These are phyloP conservation scores for Penicillium sp. DNA, from an alignment of 2,329 filamentous ascomycete genomes.

Conservation along the genomic window DNA sequence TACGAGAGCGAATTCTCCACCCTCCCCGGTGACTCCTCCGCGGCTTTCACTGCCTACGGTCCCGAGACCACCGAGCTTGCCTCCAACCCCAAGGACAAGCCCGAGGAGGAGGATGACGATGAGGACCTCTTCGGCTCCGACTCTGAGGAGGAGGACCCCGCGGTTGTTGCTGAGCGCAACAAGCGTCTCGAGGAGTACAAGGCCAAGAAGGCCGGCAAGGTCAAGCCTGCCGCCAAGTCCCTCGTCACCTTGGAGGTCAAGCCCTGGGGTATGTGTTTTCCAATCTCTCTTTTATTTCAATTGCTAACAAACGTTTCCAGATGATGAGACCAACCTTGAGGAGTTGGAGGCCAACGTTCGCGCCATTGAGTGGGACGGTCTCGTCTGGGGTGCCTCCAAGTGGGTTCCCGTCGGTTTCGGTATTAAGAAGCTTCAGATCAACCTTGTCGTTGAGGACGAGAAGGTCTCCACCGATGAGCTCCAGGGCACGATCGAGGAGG, in stretches of 20 bases:
- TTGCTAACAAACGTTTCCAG: conserved; percentile 34
- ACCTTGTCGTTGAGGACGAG: conserved; percentile 92
- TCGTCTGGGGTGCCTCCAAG: conserved; percentile 90
- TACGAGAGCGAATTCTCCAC: conserved; percentile 87
- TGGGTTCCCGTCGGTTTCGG: conserved; percentile 86
- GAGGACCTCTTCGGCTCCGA: conserved; percentile 90
- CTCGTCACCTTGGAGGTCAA: conserved; percentile 93
- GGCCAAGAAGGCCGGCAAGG: conserved; percentile 92
- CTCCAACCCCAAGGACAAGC: conserved; percentile 76
- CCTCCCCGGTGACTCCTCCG: conserved; percentile 81
- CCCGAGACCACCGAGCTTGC: conserved; percentile 70
- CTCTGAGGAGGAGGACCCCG: conserved; percentile 86
- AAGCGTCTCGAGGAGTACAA: conserved; percentile 87
- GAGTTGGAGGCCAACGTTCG: conserved; percentile 73
- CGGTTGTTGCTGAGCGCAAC: conserved; percentile 74
- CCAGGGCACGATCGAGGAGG: conserved; percentile 71
- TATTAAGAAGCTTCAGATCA: conserved; percentile 99
- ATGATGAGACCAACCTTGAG: conserved; percentile 89
- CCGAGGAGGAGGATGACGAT: conserved; percentile 68
- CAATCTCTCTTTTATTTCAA: background rate
- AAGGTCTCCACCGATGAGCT: conserved; percentile 84
- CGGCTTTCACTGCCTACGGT: conserved; percentile 82
- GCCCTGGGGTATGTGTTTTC: conserved; percentile 75
- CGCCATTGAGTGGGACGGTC: conserved; percentile 79
- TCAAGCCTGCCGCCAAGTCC: conserved; percentile 88